A percentile compares a stretch with the other conserved stretches of the same genome.
phyloP scores from a whole-genome alignment of 306 rosid genomes.

The Prunus dulcis region DNA sequence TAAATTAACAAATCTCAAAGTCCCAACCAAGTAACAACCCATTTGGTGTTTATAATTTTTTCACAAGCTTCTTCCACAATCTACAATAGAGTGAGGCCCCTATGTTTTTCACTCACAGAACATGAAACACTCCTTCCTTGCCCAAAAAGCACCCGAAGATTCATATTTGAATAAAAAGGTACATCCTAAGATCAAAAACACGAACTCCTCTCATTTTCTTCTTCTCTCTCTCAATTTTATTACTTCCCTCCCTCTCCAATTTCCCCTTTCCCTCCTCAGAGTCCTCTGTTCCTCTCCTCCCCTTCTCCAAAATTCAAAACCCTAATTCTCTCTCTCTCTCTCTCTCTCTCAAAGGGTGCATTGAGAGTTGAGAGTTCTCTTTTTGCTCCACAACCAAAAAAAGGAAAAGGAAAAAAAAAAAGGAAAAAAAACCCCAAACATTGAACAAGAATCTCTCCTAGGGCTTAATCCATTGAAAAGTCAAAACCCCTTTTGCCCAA shows the following conservation, averaged over 20 bases:
- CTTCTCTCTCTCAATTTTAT: background rate
- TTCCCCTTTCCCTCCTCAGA: background rate
- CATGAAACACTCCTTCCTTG: background rate
- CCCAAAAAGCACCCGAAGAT: background rate
- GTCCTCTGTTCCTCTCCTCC: background rate
- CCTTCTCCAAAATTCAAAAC: slow-evolving; percentile 36
- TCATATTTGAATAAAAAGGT: too few species aligned
- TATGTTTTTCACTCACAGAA: background rate
- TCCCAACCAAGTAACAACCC: background rate
- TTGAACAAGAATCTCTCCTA: background rate
- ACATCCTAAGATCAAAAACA: background rate
- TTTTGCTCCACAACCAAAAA: background rate
- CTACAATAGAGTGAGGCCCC: background rate
- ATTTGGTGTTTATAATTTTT: background rate
- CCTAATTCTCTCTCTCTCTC: slow-evolving; percentile 29
- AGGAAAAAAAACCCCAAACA: background rate
- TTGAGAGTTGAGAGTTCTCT: background rate
- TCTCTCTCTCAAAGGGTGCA: background rate
- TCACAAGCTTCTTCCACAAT: background rate
- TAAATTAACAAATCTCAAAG: too few species aligned
- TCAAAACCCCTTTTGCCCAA: slow-evolving; percentile 19
- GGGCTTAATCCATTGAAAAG: slow-evolving; percentile 2
- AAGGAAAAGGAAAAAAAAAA: background rate
- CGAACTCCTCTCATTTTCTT: background rate
- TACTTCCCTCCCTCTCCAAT: too few species aligned